phyloP scores from a whole-genome alignment of 75 land plant species.

The Isoetes taiwanensis region DNA sequence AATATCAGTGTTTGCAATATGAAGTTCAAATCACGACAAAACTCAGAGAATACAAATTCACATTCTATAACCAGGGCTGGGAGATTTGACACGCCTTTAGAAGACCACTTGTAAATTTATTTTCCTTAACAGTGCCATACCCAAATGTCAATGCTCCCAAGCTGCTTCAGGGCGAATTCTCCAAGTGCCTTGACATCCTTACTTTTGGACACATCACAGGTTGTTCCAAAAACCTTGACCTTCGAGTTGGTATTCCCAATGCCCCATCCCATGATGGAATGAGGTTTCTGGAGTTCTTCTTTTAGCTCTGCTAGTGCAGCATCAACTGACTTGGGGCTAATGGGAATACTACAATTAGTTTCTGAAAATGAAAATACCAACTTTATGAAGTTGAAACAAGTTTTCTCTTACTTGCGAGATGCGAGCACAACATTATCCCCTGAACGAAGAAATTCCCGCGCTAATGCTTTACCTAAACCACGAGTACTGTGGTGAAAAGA shows the following conservation, averaged over 20 bases:
- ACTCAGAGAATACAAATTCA: background rate
- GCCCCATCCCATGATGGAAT: slow-evolving; percentile 27
- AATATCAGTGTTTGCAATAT: background rate
- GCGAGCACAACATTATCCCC: slow-evolving; percentile 87
- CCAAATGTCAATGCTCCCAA: slow-evolving; percentile 89
- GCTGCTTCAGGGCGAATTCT: slow-evolving; percentile 44
- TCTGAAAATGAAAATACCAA: background rate
- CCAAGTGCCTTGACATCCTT: slow-evolving; percentile 71
- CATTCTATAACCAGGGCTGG: background rate
- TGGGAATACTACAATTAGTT: too few relatives aligned
- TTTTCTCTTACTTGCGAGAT: slow-evolving; percentile 71
- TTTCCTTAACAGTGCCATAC: slow-evolving; percentile 27
- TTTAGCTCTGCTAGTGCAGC: slow-evolving; percentile 62
- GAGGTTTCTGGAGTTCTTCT: slow-evolving; percentile 26
- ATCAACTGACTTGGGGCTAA: slow-evolving; percentile 71
- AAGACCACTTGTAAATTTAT: background rate
- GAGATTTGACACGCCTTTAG: background rate
- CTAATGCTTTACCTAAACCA: slow-evolving; percentile 94
- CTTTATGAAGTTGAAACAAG: background rate
- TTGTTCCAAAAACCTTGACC: slow-evolving; percentile 60
- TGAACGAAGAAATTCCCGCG: slow-evolving; percentile 90
- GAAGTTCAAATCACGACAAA: background rate
- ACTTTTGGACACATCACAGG: slow-evolving; percentile 79
- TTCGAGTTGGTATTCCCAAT: slow-evolving; percentile 6
- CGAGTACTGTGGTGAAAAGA: slow-evolving; percentile 51